A percentile compares a stretch with the other conserved stretches of the same genome.
phyloP scores from a whole-genome alignment of 2,329 filamentous ascomycete species.

The Fusarium sambucinum region DNA sequence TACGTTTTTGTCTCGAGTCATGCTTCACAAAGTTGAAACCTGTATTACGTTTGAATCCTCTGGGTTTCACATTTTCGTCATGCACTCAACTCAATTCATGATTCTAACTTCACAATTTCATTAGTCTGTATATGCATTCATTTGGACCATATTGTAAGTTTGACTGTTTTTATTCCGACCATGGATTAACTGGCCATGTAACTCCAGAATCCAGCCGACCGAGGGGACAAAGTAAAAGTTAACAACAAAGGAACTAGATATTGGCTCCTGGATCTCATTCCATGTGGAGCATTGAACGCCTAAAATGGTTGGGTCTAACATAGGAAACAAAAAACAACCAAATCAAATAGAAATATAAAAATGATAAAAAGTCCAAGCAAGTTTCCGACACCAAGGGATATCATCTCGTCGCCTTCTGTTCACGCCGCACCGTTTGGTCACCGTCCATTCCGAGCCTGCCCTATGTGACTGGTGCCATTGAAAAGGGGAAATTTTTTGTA shows the following conservation, averaged over 20 bases:
- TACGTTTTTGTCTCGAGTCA: constrained; percentile 6
- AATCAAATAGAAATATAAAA: constrained; percentile 27
- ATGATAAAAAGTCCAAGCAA: constrained; percentile 39
- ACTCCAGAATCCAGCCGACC: constrained; percentile 25
- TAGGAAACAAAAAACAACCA: constrained; percentile 36
- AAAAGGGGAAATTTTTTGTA: constrained; percentile 42
- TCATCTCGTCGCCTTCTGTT: constrained; percentile 48
- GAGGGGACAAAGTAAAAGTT: constrained; percentile 17
- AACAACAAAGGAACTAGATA: constrained; percentile 29
- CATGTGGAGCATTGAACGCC: constrained; percentile 45
- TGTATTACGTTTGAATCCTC: constrained; percentile 1
- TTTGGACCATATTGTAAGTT: neutral
- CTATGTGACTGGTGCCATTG: constrained; percentile 47
- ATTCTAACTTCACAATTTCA: neutral
- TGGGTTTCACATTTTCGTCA: constrained; percentile 27
- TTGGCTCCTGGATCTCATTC: constrained; percentile 44
- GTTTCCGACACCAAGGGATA: constrained; percentile 46
- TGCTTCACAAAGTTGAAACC: constrained; percentile 35
- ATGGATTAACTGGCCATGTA: constrained; percentile 9
- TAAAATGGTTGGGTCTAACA: constrained; percentile 42
- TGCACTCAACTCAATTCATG: constrained; percentile 1
- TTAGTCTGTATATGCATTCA: neutral
- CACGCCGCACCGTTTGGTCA: constrained; percentile 44
- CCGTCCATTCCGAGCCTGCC: constrained; percentile 48
- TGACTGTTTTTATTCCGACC: constrained; percentile 20